Evolutionary conservation across 2,329 filamentous ascomycete species (phyloP), one percentile per base, ranked within the genome.

Genomic region (Colletotrichum somersetense): DNA sequence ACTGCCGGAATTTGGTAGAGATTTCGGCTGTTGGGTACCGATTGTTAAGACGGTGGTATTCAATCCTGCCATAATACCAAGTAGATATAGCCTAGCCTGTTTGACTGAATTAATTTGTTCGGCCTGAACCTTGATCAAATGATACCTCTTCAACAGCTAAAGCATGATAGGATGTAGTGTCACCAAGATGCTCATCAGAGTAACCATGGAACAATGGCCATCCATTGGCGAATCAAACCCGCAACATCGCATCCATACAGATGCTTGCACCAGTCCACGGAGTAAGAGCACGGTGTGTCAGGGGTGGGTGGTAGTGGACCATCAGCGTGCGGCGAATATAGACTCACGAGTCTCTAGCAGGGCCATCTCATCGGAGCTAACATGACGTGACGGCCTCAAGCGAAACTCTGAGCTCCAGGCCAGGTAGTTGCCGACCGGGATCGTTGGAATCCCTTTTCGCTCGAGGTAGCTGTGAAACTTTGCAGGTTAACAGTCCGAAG

Each of bases 341-440:
- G 40, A 23, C 35, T 52, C 55, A 40, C 66, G 14, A 65, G 14
- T 8, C 40, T 69, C 66, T 48, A n/a, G 48, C 50, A 50, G 55
- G 26, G 40, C 18, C 40, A 71, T 58, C 44, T 74, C 73, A 64
- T 74, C 33, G 48, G 38, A 52, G 58, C 73, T 74, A 74, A 74
- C 63, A 74, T 74, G 71, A 61, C 73, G 73, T 72, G 66, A 74
- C 67, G 7, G 3, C 52, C 62, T 73, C 67, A 61, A 14, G 12
- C 38, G 18, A 61, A 72, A 65, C 53, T 50, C 62, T 55, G 53
- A 40, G 48, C 40, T 61, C 44, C 46, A 64, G 57, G 11, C 26
- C 53, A 48, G 14, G 46, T 46, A 46, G n/a, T 62, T n/a, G n/a
- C 20, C 33, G 20, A 52, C 35, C 52, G 65, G 38, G n/a, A 44